A percentile compares a stretch with the other conserved stretches of the same genome.
phyloP scores from a whole-genome alignment of 805 yeast genomes.

The Saccharomycopsis sp. region DNA sequence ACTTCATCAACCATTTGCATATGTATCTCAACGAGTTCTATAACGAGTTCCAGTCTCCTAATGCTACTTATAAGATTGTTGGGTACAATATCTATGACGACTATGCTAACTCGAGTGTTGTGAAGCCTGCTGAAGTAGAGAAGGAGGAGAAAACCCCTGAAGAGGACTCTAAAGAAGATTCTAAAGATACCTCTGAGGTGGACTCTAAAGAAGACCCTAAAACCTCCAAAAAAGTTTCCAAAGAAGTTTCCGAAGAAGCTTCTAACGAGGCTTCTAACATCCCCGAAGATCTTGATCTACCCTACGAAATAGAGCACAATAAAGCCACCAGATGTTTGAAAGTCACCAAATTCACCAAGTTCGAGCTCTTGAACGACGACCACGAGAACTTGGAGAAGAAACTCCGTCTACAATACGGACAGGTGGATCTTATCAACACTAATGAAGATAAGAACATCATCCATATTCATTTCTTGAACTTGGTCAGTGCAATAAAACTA shows the following conservation, averaged over 20 bases:
- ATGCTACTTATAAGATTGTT: constrained; percentile 13
- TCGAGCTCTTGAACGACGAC: constrained; percentile 19
- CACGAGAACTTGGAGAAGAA: constrained; percentile 21
- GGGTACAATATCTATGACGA: constrained; percentile 9
- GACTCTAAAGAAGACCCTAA: not conserved
- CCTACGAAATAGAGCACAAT: constrained; percentile 13
- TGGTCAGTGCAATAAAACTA: constrained; percentile 14
- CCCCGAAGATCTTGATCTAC: constrained; percentile 3
- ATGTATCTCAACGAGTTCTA: constrained; percentile 16
- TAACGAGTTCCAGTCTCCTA: constrained; percentile 17
- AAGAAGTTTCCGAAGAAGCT: too few relatives aligned
- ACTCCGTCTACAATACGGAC: constrained; percentile 15
- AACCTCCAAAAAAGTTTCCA: not conserved
- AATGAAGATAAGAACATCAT: constrained; percentile 19
- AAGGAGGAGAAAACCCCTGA: too few relatives aligned
- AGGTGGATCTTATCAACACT: constrained; percentile 19
- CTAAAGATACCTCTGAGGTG: not conserved
- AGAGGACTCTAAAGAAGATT: not conserved
- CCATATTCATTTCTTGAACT: constrained; percentile 18
- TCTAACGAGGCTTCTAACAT: too few relatives aligned
- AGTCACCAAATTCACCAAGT: constrained; percentile 13
- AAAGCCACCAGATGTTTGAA: constrained; percentile 19
- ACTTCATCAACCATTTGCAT: constrained; percentile 18
- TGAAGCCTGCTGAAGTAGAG: too few relatives aligned
- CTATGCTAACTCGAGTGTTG: constrained; percentile 5